A percentile compares a stretch with the other conserved stretches of the same genome.
phyloP scores from a whole-genome alignment of 345 rosid genomes.

The Lepidium africanum region DNA sequence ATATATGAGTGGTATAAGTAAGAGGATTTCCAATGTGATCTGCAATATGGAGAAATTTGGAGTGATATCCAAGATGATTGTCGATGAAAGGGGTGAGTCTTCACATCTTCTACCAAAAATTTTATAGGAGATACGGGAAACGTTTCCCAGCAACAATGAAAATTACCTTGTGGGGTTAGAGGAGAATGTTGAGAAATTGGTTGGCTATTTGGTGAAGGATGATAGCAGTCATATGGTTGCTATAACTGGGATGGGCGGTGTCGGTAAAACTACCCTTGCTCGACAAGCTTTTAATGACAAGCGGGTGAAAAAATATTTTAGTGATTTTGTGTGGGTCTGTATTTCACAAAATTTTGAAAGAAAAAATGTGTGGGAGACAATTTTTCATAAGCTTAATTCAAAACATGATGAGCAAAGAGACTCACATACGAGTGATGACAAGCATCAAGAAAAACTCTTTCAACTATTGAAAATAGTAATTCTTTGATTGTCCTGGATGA shows the following conservation, averaged over 20 bases:
- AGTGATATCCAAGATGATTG: too few relatives aligned
- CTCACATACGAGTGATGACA: neutral
- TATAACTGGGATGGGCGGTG: slow-evolving; percentile 46
- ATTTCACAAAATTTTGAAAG: slow-evolving; percentile 22
- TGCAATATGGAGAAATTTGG: slow-evolving; percentile 12
- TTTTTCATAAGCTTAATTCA: neutral
- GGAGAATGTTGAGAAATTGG: slow-evolving; percentile 6
- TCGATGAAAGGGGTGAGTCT: too few relatives aligned
- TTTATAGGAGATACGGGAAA: neutral
- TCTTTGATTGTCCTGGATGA: slow-evolving; percentile 39
- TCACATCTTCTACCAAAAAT: neutral
- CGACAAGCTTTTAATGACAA: slow-evolving; percentile 13
- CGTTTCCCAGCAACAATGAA: slow-evolving; percentile 19
- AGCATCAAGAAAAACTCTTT: slow-evolving; percentile 1
- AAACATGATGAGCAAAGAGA: too few relatives aligned
- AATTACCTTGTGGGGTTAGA: slow-evolving; percentile 34
- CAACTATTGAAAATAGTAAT: neutral
- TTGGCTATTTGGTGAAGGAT: slow-evolving; percentile 4
- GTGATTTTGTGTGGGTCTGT: slow-evolving; percentile 26
- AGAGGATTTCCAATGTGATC: slow-evolving; percentile 21
- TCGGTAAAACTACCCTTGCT: slow-evolving; percentile 44
- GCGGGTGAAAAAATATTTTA: slow-evolving; percentile 15
- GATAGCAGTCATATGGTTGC: slow-evolving; percentile 14
- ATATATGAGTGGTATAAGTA: neutral
- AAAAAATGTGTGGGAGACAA: slow-evolving; percentile 23